A percentile compares a stretch with the other conserved stretches of the same genome.
Evolutionary conservation across 2,329 filamentous ascomycete genomes (phyloP).

Genomic region (Cytospora piceae): DNA sequence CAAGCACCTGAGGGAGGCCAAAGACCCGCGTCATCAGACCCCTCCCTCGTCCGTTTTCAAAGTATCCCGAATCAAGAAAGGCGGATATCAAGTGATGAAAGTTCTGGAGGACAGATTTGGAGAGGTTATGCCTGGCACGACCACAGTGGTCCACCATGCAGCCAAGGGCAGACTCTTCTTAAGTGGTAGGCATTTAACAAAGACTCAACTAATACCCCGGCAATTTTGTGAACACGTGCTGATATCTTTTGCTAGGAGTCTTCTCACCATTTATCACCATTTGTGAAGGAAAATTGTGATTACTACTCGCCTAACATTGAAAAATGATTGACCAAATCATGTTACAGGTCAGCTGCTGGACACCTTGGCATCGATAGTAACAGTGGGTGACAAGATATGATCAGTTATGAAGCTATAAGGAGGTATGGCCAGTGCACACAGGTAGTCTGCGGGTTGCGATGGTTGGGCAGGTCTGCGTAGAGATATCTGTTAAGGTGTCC

Average conservation of each 20-base stretch:
- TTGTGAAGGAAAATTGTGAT: background rate
- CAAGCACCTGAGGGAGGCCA: conserved; percentile 8
- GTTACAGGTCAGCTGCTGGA: no score
- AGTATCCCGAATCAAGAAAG: background rate
- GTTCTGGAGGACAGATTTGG: conserved; percentile 16
- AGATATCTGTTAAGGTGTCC: no score
- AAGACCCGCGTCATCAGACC: background rate
- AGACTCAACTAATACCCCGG: background rate
- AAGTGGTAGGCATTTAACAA: conserved; percentile 16
- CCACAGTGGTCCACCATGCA: conserved; percentile 22
- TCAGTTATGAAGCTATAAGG: no score
- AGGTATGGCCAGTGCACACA: no score
- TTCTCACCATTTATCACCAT: conserved; percentile 20
- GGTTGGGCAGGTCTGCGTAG: no score
- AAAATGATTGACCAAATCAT: no score
- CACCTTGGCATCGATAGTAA: no score
- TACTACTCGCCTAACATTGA: accelerated
- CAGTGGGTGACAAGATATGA: no score
- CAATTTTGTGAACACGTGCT: background rate
- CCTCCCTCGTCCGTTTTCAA: conserved; percentile 17
- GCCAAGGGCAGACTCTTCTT: conserved; percentile 6
- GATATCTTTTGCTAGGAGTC: background rate
- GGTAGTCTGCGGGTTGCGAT: no score
- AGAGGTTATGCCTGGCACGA: conserved; percentile 2
- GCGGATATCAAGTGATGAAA: conserved; percentile 2